phyloP scores from a whole-genome alignment of 2,329 filamentous ascomycete species.

The Arthrobotrys iridis region DNA sequence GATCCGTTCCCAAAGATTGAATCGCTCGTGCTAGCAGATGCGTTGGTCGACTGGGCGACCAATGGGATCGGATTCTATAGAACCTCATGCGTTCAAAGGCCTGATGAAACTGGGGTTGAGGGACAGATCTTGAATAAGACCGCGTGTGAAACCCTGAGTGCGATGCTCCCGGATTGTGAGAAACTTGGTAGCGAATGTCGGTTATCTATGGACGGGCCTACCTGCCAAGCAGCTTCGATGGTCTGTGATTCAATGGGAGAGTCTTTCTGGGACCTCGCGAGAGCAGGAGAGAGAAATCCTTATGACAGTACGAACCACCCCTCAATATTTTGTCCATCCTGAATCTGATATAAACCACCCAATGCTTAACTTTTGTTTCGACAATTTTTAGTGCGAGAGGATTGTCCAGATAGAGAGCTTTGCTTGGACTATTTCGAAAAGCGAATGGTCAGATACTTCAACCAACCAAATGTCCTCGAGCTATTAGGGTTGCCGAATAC shows the following conservation, averaged over 20 bases:
- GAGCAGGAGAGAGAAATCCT: conserved; percentile 26
- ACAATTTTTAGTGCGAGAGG: conserved; percentile 21
- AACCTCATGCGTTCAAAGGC: conserved; percentile 21
- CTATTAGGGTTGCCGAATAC: conserved; percentile 29
- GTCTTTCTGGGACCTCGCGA: conserved; percentile 30
- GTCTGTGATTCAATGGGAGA: conserved; percentile 27
- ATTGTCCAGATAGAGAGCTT: conserved; percentile 27
- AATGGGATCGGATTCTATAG: conserved; percentile 21
- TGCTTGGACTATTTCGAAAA: conserved; percentile 26
- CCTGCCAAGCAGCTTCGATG: conserved; percentile 1
- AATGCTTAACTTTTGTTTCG: background rate
- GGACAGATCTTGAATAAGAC: conserved; percentile 28
- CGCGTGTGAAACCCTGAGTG: conserved; percentile 27
- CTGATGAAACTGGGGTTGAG: conserved; percentile 40
- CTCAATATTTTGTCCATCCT: background rate
- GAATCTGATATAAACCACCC: no score
- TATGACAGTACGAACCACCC: conserved; percentile 33
- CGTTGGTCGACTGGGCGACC: conserved; percentile 38
- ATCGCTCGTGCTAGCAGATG: conserved; percentile 28
- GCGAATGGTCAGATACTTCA: conserved; percentile 34
- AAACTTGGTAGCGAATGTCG: conserved; percentile 29
- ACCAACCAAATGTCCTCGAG: conserved; percentile 13
- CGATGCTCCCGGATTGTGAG: conserved; percentile 17
- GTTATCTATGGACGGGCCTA: conserved; percentile 30
- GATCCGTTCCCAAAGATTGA: conserved; percentile 42